Conservation (phyloP, 192 early-diverging fungal genomes). For the Lobosporangium transversale region DNA sequence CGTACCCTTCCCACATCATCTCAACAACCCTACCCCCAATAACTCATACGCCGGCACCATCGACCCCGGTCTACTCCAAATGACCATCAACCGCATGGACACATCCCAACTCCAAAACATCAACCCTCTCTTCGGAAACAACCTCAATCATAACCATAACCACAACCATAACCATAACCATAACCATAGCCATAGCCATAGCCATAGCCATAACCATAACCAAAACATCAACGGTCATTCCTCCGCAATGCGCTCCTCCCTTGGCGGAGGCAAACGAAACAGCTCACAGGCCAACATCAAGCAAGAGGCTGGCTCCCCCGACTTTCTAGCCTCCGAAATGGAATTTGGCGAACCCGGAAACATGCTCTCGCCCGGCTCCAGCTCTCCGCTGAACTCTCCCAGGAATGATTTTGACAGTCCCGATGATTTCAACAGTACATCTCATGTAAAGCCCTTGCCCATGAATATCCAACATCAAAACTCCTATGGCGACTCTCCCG, state of each 20-base stretch:
- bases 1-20: constrained; percentile 30
- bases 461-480: constrained; percentile 41
- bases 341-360: constrained; percentile 52
- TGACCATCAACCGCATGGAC: constrained; percentile 50
- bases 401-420: constrained; percentile 51
- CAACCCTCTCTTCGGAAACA: constrained; percentile 34
- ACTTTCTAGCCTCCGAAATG: constrained; percentile 50
- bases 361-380: constrained; percentile 52
- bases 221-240: constrained; percentile 4
- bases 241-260: constrained; percentile 21
- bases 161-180: neutral
- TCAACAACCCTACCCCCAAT: constrained; percentile 33
- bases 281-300: constrained; percentile 38
- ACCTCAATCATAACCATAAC: constrained; percentile 20
- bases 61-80: constrained; percentile 46
- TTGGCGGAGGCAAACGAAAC: constrained; percentile 38
- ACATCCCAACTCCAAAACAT: constrained; percentile 48
- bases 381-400: constrained; percentile 50
- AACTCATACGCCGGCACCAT: constrained; percentile 46
- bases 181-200: neutral
- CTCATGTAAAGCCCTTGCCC: constrained; percentile 37
- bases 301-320: constrained; percentile 52
- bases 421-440: constrained; percentile 38
- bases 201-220: neutral
- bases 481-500: constrained; percentile 51